Conservation (phyloP, 2,329 filamentous ascomycete species). For the Byssothecium circinans region DNA sequence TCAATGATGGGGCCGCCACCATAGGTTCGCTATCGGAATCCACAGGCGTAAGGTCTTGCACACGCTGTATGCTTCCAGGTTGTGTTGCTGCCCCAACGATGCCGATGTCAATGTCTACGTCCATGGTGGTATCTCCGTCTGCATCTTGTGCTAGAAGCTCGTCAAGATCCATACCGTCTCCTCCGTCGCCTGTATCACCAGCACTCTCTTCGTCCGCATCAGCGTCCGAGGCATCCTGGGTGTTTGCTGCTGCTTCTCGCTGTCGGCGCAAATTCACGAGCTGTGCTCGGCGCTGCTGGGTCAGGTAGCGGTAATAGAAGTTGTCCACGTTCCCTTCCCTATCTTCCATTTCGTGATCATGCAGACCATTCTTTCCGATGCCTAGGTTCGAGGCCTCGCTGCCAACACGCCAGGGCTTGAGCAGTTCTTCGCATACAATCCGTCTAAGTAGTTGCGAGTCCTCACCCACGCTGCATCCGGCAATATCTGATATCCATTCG, state of each 20-base stretch:
- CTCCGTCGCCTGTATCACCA: conserved; percentile 44
- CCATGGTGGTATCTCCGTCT: conserved; percentile 55
- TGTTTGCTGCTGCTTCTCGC: conserved; percentile 47
- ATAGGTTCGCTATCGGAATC: conserved; percentile 73
- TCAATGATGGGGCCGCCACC: conserved; percentile 58
- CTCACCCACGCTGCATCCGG: conserved; percentile 80
- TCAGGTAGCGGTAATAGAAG: conserved; percentile 30
- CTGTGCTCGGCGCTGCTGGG: conserved; percentile 30
- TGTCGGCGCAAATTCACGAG: conserved; percentile 28
- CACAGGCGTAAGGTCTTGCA: conserved; percentile 67
- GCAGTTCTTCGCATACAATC: conserved; percentile 86
- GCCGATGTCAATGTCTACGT: conserved; percentile 52
- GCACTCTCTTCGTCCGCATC: conserved; percentile 50
- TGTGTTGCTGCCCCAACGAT: conserved; percentile 46
- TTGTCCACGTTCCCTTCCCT: conserved; percentile 42
- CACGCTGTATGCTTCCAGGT: conserved; percentile 48
- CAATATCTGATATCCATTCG: conserved; percentile 92
- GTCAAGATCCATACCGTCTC: conserved; percentile 53
- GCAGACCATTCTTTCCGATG: conserved; percentile 76
- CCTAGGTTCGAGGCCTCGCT: conserved; percentile 79
- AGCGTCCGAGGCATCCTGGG: conserved; percentile 46
- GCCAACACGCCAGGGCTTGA: conserved; percentile 83
- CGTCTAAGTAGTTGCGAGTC: conserved; percentile 78
- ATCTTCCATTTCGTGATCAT: conserved; percentile 74
- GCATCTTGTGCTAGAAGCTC: conserved; percentile 50